Conservation (phyloP, 495 filamentous ascomycete genomes). For the Aspergillus kassunensis region DNA sequence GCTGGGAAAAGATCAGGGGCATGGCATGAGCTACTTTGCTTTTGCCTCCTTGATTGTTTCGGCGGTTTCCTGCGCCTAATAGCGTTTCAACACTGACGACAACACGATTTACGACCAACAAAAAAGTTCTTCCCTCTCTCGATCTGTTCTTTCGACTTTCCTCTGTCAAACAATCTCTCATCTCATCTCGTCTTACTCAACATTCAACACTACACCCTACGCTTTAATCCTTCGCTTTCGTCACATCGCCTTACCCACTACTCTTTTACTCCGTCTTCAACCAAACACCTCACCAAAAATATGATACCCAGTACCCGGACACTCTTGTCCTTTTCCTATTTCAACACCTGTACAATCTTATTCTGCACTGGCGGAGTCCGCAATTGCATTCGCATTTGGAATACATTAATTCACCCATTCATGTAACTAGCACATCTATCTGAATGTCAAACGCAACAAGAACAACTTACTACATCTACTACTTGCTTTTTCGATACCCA, state of each 20-base stretch:
- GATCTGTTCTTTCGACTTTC: background rate
- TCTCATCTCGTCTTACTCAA: background rate
- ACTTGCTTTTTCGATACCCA: no score
- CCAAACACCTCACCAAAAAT: background rate
- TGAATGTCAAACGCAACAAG: background rate
- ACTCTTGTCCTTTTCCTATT: background rate
- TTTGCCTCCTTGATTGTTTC: background rate
- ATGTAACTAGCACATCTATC: background rate
- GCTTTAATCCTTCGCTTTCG: slow-evolving; percentile 4
- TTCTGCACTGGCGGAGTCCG: background rate
- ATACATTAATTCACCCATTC: background rate
- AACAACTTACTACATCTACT: no score
- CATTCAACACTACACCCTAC: background rate
- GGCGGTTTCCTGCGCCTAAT: slow-evolving; percentile 5
- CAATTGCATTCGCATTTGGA: background rate
- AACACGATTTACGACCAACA: slow-evolving; percentile 11
- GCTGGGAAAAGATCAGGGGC: slow-evolving; percentile 43
- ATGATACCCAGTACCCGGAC: slow-evolving; percentile 6
- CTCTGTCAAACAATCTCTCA: background rate
- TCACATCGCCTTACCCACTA: no score
- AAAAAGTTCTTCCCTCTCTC: slow-evolving; percentile 27
- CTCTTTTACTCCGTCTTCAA: background rate
- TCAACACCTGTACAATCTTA: background rate
- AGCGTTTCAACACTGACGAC: slow-evolving; percentile 20
- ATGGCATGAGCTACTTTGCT: slow-evolving; percentile 23